Conservation (phyloP, 1,139 yeast genomes). For the Taiozyma onychis region DNA sequence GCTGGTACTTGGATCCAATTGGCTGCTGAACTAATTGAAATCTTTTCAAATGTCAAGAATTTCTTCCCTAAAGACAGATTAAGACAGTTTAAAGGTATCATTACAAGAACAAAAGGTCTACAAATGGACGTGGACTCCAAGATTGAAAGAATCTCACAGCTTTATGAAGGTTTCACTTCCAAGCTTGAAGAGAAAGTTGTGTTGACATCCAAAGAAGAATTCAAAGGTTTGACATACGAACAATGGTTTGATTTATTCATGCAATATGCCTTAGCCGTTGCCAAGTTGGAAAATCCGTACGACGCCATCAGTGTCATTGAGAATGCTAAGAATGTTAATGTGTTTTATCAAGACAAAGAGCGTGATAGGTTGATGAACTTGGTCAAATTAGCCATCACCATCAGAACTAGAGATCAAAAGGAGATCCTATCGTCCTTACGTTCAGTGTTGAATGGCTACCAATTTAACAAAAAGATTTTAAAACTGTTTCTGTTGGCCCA, state of each 20-base stretch:
- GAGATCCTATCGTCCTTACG: constrained; percentile 55
- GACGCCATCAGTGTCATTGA: constrained; percentile 70
- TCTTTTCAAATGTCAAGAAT: constrained; percentile 68
- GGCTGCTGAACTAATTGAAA: constrained; percentile 77
- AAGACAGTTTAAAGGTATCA: constrained; percentile 62
- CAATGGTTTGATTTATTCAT: constrained; percentile 84
- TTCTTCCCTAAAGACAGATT: constrained; percentile 76
- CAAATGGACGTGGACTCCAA: constrained; percentile 67
- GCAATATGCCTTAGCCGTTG: constrained; percentile 64
- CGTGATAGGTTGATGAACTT: constrained; percentile 54
- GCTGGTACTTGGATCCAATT: constrained; percentile 77
- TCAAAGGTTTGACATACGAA: constrained; percentile 71
- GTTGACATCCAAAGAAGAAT: constrained; percentile 39
- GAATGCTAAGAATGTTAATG: constrained; percentile 70
- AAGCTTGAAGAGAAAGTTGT: constrained; percentile 34
- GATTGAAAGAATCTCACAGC: constrained; percentile 58
- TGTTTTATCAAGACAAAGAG: constrained; percentile 59
- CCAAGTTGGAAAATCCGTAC: constrained; percentile 55
- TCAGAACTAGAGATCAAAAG: constrained; percentile 46
- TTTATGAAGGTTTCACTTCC: constrained; percentile 57
- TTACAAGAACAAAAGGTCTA: constrained; percentile 54
- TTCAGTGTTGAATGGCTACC: constrained; percentile 57
- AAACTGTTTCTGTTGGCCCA: constrained; percentile 65
- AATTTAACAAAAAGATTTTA: constrained; percentile 66
- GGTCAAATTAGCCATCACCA: constrained; percentile 61